A percentile compares a stretch with the other conserved stretches of the same genome.
Conservation (phyloP, 345 rosid species). For the Pugionium dolabratum region DNA sequence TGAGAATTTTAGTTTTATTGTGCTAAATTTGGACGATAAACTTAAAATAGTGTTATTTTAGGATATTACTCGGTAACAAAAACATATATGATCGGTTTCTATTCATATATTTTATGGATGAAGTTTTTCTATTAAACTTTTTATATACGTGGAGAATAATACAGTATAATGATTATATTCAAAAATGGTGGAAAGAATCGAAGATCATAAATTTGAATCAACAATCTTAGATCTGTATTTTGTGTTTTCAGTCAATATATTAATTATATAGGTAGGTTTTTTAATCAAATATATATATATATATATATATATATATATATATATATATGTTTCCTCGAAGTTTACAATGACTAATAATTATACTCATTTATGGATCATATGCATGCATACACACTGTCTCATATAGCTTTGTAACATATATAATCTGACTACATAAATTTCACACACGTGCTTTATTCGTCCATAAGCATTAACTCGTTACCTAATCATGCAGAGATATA, state of each 20-base stretch:
- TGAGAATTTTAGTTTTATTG: too few species aligned
- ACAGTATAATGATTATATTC: background rate
- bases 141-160: background rate
- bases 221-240: too few species aligned
- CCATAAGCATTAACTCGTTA: constrained; percentile 20
- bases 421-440: constrained; percentile 1
- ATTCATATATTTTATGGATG: background rate
- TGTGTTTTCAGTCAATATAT: too few species aligned
- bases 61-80: too few species aligned
- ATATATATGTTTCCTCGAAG: constrained; percentile 10
- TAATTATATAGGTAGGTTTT: too few species aligned
- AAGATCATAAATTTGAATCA: constrained; percentile 1
- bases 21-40: too few species aligned
- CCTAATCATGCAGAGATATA: background rate
- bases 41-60: too few species aligned
- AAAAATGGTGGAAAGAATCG: background rate
- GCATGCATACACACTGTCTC: constrained; percentile 4
- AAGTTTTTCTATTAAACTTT: background rate
- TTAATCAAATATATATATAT: too few species aligned
- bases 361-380: constrained; percentile 19
- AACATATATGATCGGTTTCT: too few species aligned
- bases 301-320: background rate
- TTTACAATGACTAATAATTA: constrained; percentile 12
- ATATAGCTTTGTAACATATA: background rate
- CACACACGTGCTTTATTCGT: background rate